These are phyloP conservation scores for Escallonia herrerae DNA, from an alignment of 129 eudicot species.

Conservation along the genomic window DNA sequence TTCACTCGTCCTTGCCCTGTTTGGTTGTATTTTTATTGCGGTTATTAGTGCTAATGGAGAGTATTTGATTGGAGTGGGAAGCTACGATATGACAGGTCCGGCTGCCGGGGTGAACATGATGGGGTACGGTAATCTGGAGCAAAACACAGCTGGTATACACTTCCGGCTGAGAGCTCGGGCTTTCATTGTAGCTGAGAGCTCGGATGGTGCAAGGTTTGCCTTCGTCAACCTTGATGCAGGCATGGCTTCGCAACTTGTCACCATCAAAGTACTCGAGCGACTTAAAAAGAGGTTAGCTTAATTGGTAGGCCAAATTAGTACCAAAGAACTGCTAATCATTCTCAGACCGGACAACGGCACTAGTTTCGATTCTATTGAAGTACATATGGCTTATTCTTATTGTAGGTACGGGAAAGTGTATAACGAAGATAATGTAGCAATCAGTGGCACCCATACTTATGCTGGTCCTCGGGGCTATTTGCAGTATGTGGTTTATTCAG, in stretches of 20 bases:
- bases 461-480: slow-evolving; percentile 76
- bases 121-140: slow-evolving; percentile 62
- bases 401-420: slow-evolving; percentile 56
- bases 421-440: slow-evolving; percentile 55
- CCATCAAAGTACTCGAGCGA: slow-evolving; percentile 51
- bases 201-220: slow-evolving; percentile 36
- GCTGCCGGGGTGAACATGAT: slow-evolving; percentile 75
- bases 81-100: slow-evolving; percentile 69
- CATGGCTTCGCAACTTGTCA: slow-evolving; percentile 74
- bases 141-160: slow-evolving; percentile 53
- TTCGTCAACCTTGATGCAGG: slow-evolving; percentile 71
- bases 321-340: no score
- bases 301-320: background rate
- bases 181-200: slow-evolving; percentile 53
- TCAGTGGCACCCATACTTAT: slow-evolving; percentile 76
- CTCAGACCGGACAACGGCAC: no score
- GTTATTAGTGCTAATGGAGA: slow-evolving; percentile 20
- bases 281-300: slow-evolving; percentile 29
- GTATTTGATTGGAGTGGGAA: slow-evolving; percentile 65
- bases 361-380: no score
- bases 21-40: background rate
- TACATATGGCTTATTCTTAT: background rate
- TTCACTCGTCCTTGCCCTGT: slow-evolving; percentile 11
- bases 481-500: slow-evolving; percentile 50
- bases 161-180: slow-evolving; percentile 62